phyloP scores from a whole-genome alignment of 2,329 filamentous ascomycete genomes.

The Cladosporium sp. region DNA sequence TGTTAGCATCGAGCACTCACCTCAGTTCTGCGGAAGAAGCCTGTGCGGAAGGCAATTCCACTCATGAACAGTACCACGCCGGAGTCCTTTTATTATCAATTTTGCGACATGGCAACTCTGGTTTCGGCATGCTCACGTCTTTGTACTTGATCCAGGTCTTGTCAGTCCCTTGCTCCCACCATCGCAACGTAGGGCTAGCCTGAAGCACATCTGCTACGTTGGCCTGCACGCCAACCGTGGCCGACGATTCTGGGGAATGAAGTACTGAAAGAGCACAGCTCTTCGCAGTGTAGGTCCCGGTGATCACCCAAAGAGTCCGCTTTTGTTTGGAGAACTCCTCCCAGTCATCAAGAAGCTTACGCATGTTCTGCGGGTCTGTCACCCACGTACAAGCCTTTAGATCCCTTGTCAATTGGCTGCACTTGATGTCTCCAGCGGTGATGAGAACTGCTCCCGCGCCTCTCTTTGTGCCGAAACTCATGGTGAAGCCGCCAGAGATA shows the following conservation, averaged over 20 bases:
- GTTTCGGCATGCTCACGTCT: neutral
- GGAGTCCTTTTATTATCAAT: neutral
- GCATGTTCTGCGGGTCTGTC: neutral
- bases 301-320: neutral
- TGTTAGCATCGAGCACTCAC: neutral
- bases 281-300: neutral
- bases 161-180: neutral
- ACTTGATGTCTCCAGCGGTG: neutral
- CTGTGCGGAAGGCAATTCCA: neutral
- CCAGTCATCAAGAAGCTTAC: neutral
- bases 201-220: neutral
- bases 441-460: neutral
- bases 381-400: neutral
- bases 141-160: slow-evolving; percentile 3
- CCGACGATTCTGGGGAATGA: neutral
- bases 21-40: neutral
- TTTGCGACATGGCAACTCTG: no score
- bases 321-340: neutral
- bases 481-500: neutral
- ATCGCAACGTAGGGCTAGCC: neutral
- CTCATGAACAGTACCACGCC: slow-evolving; percentile 3
- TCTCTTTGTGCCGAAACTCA: neutral
- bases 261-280: neutral
- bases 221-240: neutral
- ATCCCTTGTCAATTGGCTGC: neutral